A percentile compares a stretch with the other conserved stretches of the same genome.
Conservation (phyloP, 768 basidiomycete species). For the Hericium erinaceus region DNA sequence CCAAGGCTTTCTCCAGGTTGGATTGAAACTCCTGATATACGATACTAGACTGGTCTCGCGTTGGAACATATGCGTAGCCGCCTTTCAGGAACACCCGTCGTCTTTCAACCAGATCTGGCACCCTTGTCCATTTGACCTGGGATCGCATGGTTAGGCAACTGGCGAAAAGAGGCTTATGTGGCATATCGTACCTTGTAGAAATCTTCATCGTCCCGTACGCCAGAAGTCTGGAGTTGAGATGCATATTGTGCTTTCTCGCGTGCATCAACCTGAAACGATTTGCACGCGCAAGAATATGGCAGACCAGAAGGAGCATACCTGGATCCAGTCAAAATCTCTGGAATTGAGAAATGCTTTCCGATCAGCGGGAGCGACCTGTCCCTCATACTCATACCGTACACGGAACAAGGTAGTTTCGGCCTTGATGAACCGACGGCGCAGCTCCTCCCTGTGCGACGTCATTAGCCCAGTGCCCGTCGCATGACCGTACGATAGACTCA, state of each 20-base stretch:
- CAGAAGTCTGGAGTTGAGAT: conserved; percentile 41
- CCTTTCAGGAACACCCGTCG: conserved; percentile 66
- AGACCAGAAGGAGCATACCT: conserved; percentile 29
- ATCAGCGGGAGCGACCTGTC: conserved; percentile 37
- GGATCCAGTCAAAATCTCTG: conserved; percentile 55
- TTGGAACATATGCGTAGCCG: conserved; percentile 88
- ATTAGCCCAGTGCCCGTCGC: not conserved
- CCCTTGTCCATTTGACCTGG: conserved; percentile 94
- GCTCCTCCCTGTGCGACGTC: conserved; percentile 59
- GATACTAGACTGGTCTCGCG: conserved; percentile 69
- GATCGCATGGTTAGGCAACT: not conserved
- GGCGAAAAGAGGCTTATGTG: not conserved
- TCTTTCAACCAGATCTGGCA: conserved; percentile 83
- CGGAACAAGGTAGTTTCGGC: conserved; percentile 82
- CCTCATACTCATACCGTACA: conserved; percentile 60
- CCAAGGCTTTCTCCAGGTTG: conserved; percentile 62
- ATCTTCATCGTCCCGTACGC: conserved; percentile 33
- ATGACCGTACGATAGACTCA: conserved; percentile 34
- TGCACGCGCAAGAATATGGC: not conserved
- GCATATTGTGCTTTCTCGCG: conserved; percentile 45
- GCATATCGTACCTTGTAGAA: conserved; percentile 63
- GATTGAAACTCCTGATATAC: conserved; percentile 80
- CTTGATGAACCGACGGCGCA: conserved; percentile 80
- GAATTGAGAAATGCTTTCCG: conserved; percentile 55
- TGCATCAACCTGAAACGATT: conserved; percentile 37